Evolutionary conservation across 257 asterid genomes (phyloP), one percentile per base, ranked within the genome.

Genomic region (Scutellaria baicalensis): DNA sequence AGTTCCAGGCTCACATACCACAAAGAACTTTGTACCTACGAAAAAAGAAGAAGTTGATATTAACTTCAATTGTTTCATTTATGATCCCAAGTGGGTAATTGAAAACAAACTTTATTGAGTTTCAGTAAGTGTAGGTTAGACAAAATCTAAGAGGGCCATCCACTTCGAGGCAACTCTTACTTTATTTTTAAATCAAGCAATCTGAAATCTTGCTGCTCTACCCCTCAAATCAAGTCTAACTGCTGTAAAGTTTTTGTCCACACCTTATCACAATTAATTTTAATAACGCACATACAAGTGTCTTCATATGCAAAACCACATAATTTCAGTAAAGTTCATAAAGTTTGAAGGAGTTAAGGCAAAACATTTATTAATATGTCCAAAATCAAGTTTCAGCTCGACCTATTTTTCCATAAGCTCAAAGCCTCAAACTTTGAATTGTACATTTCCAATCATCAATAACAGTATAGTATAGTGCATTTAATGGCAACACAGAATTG

Each of bases 21-120:
- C 97, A 76, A 91, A 91, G 80, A 91, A 89, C 68, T 93, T 91
- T 5, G 98, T 89, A 64, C 96, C 96, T 92, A 39, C 54, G 80
- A 44, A 16, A 52, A 16, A 52, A 67, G 33, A 27, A 51, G 4
- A 68, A 52, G 54, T 40, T 55, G 6, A 54, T 27, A 1, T 27
- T 27, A 1, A 17, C 17, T 14, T 10, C 9, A 39, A 27, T 27
- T 27, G 35, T 31, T 57, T 11, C 6, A 10, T 23, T 65, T 14
- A 33, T 60, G 64, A 55, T 27, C 17, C 1, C 4, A 5, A 27
- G 3, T 27, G 2, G 3, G 3, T 27, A 2, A 27, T 27, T 3
- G 33, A 27, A 27, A 33, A 35, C 18, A 10, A 21, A 40, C 58
- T 27, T 44, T 18, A 17, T 7, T 18, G 10, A 13, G 31, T 27